Evolutionary conservation across 768 basidiomycete species (phyloP).

Genomic region (Suillus bovinus): DNA sequence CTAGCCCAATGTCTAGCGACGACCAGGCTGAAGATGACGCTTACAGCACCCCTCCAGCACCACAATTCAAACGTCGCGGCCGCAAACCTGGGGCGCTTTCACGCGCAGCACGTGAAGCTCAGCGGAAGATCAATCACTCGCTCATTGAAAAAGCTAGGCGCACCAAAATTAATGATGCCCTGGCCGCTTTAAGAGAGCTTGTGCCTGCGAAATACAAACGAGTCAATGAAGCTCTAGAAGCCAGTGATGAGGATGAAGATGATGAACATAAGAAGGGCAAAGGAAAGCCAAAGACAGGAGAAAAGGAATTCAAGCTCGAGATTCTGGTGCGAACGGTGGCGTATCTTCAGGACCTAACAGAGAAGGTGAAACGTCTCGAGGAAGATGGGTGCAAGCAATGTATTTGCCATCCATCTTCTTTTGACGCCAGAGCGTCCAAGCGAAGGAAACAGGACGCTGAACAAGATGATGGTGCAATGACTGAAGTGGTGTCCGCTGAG

Average conservation of each 20-base stretch:
- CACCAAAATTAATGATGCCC: slow-evolving; percentile 94
- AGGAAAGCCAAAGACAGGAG: slow-evolving; percentile 45
- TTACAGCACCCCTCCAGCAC: slow-evolving; percentile 19
- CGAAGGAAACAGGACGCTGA: not conserved
- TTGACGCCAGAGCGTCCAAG: slow-evolving; percentile 8
- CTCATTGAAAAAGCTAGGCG: slow-evolving; percentile 92
- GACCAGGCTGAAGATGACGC: slow-evolving; percentile 32
- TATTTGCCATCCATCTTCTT: slow-evolving; percentile 16
- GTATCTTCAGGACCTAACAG: slow-evolving; percentile 71
- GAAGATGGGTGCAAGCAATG: slow-evolving; percentile 19
- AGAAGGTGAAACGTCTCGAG: slow-evolving; percentile 51
- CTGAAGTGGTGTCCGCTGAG: not conserved
- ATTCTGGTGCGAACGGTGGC: slow-evolving; percentile 82
- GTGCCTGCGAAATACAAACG: slow-evolving; percentile 63
- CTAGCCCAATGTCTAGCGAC: slow-evolving; percentile 16
- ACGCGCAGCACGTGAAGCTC: slow-evolving; percentile 77
- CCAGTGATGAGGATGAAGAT: slow-evolving; percentile 35
- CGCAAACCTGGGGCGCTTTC: slow-evolving; percentile 71
- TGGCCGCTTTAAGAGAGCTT: slow-evolving; percentile 72
- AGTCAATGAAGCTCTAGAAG: slow-evolving; percentile 29
- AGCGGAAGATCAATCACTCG: slow-evolving; percentile 91
- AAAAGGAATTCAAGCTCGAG: slow-evolving; percentile 92
- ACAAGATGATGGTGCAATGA: not conserved
- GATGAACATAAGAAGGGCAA: slow-evolving; percentile 31
- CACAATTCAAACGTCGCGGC: slow-evolving; percentile 60